A percentile compares a stretch with the other conserved stretches of the same genome.
phyloP scores from a whole-genome alignment of 1,139 yeast species.

The Saccharomycopsis phalli region DNA sequence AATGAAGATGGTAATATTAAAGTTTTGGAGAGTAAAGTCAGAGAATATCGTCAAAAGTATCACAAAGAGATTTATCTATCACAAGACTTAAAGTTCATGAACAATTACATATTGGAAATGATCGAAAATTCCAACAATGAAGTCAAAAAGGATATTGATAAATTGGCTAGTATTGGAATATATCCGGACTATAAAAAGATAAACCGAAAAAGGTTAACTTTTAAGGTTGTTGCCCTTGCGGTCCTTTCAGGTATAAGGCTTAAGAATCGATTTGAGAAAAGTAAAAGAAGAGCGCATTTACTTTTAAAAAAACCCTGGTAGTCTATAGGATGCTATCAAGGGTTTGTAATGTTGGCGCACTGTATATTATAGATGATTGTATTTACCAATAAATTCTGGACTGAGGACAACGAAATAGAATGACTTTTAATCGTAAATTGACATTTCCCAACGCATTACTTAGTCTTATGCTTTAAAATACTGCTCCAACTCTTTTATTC shows the following conservation, averaged over 20 bases:
- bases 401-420: no score
- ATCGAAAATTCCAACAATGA: slow-evolving; percentile 37
- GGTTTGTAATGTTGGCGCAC: no score
- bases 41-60: slow-evolving; percentile 24
- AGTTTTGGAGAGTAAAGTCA: slow-evolving; percentile 22
- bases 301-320: no score
- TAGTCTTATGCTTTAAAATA: no score
- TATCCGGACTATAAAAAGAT: slow-evolving; percentile 38
- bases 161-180: slow-evolving; percentile 39
- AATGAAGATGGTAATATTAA: slow-evolving; percentile 6
- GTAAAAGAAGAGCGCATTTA: slow-evolving; percentile 24
- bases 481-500: slow-evolving; percentile 27
- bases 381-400: no score
- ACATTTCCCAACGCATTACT: no score
- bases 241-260: slow-evolving; percentile 52
- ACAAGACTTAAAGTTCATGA: slow-evolving; percentile 47
- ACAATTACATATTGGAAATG: slow-evolving; percentile 39
- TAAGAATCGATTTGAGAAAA: slow-evolving; percentile 30
- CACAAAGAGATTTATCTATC: slow-evolving; percentile 25
- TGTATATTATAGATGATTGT: no score
- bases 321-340: neutral
- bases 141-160: slow-evolving; percentile 35
- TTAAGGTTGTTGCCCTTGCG: slow-evolving; percentile 37
- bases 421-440: no score
- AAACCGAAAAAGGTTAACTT: slow-evolving; percentile 26